A percentile compares a stretch with the other conserved stretches of the same genome.
These are phyloP conservation scores for Komagataella pastoris DNA, from an alignment of 805 yeast genomes.

Conservation along the genomic window DNA sequence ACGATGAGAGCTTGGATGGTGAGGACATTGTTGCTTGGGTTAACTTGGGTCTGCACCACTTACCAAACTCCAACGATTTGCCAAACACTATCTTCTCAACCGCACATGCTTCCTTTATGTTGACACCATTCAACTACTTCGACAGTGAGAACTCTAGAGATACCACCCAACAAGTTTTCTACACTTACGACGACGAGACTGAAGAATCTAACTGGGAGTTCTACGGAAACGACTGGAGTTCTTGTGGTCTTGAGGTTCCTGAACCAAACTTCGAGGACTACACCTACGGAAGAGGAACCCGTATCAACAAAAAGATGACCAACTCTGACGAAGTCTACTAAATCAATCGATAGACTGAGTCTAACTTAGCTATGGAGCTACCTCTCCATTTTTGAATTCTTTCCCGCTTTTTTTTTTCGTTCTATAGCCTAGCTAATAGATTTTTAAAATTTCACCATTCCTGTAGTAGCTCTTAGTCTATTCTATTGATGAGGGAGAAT, in stretches of 20 bases:
- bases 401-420: neutral
- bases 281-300: constrained; percentile 10
- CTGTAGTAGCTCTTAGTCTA: neutral
- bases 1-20: constrained; percentile 12
- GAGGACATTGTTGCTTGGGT: constrained; percentile 16
- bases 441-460: neutral
- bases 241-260: constrained; percentile 8
- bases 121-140: constrained; percentile 17
- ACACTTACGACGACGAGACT: constrained; percentile 7
- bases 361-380: neutral
- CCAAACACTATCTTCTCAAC: constrained; percentile 15
- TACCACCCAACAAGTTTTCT: constrained; percentile 10
- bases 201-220: constrained; percentile 10
- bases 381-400: neutral
- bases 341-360: neutral
- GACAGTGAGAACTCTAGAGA: constrained; percentile 12
- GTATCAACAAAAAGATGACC: constrained; percentile 10
- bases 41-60: constrained; percentile 15
- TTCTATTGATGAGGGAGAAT: no score
- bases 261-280: constrained; percentile 7
- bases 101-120: constrained; percentile 11
- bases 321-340: constrained; percentile 1
- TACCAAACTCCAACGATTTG: constrained; percentile 17
- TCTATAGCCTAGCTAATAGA: neutral
- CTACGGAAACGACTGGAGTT: constrained; percentile 8